A percentile compares a stretch with the other conserved stretches of the same genome.
Evolutionary conservation across 1,139 yeast genomes (phyloP).

Genomic region (Zygosaccharomyces sapae): DNA sequence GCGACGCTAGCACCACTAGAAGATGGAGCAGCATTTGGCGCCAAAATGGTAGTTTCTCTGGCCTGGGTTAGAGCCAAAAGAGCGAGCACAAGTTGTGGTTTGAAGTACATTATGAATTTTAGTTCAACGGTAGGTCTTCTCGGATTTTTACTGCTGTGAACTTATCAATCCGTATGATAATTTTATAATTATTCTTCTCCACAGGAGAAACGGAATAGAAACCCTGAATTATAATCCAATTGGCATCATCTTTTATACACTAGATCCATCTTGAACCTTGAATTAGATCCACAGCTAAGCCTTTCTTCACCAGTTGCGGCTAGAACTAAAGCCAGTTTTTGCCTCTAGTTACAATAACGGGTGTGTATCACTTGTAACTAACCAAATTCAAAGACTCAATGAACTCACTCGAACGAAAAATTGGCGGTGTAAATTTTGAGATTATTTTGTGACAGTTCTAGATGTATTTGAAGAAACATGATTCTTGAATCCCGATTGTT

Average conservation of each 20-base stretch:
- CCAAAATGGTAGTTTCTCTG: background rate
- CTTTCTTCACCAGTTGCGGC: background rate
- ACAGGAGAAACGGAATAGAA: background rate
- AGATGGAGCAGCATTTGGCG: conserved; percentile 1
- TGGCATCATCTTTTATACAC: background rate
- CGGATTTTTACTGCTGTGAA: background rate
- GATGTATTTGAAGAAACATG: background rate
- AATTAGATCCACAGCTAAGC: background rate
- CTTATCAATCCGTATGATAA: background rate
- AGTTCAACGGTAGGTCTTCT: conserved; percentile 1
- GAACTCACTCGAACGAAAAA: background rate
- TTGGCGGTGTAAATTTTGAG: background rate
- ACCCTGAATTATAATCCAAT: background rate
- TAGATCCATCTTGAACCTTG: background rate
- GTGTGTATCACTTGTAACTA: background rate
- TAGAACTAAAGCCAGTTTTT: background rate
- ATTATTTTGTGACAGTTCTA: background rate
- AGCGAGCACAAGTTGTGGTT: conserved; percentile 3
- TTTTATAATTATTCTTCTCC: background rate
- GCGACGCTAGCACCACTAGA: background rate
- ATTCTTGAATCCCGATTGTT: background rate
- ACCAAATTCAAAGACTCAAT: background rate
- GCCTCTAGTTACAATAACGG: background rate
- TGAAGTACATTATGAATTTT: conserved; percentile 1
- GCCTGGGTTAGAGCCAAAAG: conserved; percentile 3